Percentiles rank a stretch among this genome's conserved stretches.
phyloP scores from a whole-genome alignment of 768 basidiomycete genomes.

The Mycena filopes region DNA sequence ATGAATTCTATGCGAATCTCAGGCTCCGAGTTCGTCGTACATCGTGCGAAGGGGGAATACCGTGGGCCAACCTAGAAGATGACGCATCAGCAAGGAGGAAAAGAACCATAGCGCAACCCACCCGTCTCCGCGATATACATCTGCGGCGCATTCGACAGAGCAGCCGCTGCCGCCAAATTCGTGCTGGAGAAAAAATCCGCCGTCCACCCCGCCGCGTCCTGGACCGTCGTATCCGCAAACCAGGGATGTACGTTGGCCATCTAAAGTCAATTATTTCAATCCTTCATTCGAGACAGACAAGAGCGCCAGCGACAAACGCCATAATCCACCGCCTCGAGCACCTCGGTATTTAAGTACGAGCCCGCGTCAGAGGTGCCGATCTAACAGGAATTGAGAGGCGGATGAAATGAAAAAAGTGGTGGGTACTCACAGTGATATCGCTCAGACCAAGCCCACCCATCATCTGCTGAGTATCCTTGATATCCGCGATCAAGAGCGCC shows the following conservation, averaged over 20 bases:
- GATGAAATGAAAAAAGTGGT: too few relatives aligned
- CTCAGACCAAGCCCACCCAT: slow-evolving; percentile 63
- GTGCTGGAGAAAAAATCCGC: slow-evolving; percentile 75
- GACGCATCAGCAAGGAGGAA: not conserved
- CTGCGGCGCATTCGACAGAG: slow-evolving; percentile 74
- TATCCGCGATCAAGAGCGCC: slow-evolving; percentile 68
- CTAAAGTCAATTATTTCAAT: slow-evolving; percentile 43
- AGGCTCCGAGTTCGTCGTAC: not conserved
- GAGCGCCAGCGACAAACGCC: slow-evolving; percentile 54
- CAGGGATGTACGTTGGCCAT: slow-evolving; percentile 94
- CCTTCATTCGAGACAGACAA: not conserved
- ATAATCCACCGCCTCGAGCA: slow-evolving; percentile 73
- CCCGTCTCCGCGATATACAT: slow-evolving; percentile 97
- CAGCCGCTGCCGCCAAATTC: slow-evolving; percentile 67
- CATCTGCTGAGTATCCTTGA: slow-evolving; percentile 72
- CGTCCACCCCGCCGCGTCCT: slow-evolving; percentile 84
- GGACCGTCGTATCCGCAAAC: slow-evolving; percentile 85
- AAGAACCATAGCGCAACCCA: slow-evolving; percentile 52
- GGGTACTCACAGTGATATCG: slow-evolving; percentile 76
- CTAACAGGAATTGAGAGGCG: not conserved
- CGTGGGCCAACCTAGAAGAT: slow-evolving; percentile 67
- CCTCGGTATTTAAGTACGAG: slow-evolving; percentile 78
- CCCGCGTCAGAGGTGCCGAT: slow-evolving; percentile 74
- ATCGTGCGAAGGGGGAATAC: slow-evolving; percentile 45
- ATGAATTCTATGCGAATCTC: slow-evolving; percentile 58